phyloP scores from a whole-genome alignment of 768 basidiomycete genomes.

The Dictyophora rubrovolvata region DNA sequence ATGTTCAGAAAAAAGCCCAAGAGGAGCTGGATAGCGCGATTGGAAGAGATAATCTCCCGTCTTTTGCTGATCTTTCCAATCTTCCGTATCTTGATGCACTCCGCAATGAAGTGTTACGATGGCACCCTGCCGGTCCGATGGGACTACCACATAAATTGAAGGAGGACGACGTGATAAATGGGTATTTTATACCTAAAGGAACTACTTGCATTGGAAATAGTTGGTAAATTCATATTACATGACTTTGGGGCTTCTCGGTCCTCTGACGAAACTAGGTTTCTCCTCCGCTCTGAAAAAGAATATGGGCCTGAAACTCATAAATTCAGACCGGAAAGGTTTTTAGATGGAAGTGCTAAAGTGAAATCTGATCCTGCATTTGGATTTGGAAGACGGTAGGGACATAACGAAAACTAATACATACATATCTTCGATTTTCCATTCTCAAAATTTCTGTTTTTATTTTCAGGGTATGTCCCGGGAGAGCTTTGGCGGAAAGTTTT shows the following conservation, averaged over 20 bases:
- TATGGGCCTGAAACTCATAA: slow-evolving; percentile 1
- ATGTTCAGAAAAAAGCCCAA: slow-evolving; percentile 8
- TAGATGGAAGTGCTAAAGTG: background rate
- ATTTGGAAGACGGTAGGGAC: slow-evolving; percentile 54
- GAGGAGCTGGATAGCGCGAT: slow-evolving; percentile 8
- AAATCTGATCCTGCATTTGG: slow-evolving; percentile 36
- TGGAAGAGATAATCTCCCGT: slow-evolving; percentile 9
- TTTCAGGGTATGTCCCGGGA: slow-evolving; percentile 26
- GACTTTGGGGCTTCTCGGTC: slow-evolving; percentile 13
- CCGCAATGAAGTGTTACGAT: background rate
- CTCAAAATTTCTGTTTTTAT: background rate
- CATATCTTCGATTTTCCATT: background rate
- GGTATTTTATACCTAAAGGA: slow-evolving; percentile 30
- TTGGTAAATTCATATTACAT: slow-evolving; percentile 10
- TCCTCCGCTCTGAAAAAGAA: background rate
- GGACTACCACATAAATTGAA: slow-evolving; percentile 5
- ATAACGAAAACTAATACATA: too few relatives aligned
- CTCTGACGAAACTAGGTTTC: too few relatives aligned
- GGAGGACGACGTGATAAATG: slow-evolving; percentile 18
- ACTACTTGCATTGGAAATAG: slow-evolving; percentile 39
- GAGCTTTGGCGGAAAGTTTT: slow-evolving; percentile 44
- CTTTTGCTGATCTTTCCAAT: background rate
- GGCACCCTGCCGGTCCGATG: slow-evolving; percentile 4
- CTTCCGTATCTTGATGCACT: slow-evolving; percentile 7
- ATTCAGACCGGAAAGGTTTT: slow-evolving; percentile 8